Conservation (phyloP, 306 rosid species). For the Delonix regia region DNA sequence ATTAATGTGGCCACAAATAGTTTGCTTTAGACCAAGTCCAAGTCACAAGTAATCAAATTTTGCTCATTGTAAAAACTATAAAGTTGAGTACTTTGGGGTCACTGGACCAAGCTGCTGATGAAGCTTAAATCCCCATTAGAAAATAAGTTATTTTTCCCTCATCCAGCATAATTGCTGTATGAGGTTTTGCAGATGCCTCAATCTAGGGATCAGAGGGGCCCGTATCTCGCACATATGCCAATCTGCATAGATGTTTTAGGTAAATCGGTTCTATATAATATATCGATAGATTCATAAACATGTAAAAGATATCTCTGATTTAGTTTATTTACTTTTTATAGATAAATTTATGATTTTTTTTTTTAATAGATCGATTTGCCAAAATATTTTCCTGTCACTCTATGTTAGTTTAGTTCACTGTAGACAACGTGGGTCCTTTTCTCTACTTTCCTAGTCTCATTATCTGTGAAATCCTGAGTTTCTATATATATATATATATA, state of each 20-base stretch:
- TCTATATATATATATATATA: no score
- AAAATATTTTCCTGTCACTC: neutral
- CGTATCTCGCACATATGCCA: slow-evolving; percentile 26
- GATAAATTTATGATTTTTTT: no score
- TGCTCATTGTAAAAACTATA: slow-evolving; percentile 5
- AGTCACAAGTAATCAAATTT: slow-evolving; percentile 2
- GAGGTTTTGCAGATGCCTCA: slow-evolving; percentile 50
- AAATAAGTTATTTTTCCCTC: slow-evolving; percentile 3
- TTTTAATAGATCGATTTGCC: neutral
- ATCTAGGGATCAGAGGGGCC: slow-evolving; percentile 36
- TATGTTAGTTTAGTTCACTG: neutral
- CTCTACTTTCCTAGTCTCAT: slow-evolving; percentile 25
- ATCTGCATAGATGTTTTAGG: neutral
- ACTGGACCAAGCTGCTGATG: slow-evolving; percentile 31
- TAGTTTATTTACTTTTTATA: neutral
- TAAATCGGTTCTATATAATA: neutral
- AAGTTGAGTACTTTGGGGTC: slow-evolving; percentile 13
- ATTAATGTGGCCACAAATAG: neutral
- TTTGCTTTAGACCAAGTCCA: slow-evolving; percentile 22
- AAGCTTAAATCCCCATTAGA: slow-evolving; percentile 2
- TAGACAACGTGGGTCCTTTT: slow-evolving; percentile 31
- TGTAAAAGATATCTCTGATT: neutral
- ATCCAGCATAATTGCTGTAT: slow-evolving; percentile 32
- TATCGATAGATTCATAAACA: neutral
- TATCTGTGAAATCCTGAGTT: neutral